Evolutionary conservation across 2,329 filamentous ascomycete genomes (phyloP).

Genomic region (Penicillium sp.): DNA sequence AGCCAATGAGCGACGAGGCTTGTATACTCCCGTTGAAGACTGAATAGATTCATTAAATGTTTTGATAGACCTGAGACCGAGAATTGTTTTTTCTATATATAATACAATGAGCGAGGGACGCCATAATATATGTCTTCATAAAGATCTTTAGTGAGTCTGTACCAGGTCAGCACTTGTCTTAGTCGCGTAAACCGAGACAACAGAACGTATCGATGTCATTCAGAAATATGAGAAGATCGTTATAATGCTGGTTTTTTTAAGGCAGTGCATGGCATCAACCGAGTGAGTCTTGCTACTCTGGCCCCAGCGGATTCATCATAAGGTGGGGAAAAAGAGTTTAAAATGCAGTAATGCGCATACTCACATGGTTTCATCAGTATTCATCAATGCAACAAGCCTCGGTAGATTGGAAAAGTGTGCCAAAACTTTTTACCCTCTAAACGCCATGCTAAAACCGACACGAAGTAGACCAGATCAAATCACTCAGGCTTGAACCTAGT

Average conservation of each 20-base stretch:
- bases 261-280: constrained; percentile 52
- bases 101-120: neutral
- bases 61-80: neutral
- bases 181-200: neutral
- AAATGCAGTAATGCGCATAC: neutral
- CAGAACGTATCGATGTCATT: constrained; percentile 33
- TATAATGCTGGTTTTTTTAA: constrained; percentile 66
- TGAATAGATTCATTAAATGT: neutral
- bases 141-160: neutral
- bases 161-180: constrained; percentile 10
- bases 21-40: neutral
- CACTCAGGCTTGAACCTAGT: constrained; percentile 38
- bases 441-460: constrained; percentile 37
- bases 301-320: constrained; percentile 60
- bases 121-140: neutral
- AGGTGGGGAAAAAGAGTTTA: constrained; percentile 14
- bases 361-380: neutral
- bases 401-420: neutral
- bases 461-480: constrained; percentile 26
- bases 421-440: constrained; percentile 27
- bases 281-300: constrained; percentile 51
- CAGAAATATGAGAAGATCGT: constrained; percentile 70
- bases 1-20: neutral
- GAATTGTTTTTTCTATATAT: neutral
- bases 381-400: neutral